Evolutionary conservation across 495 filamentous ascomycete genomes (phyloP), one percentile per base, ranked within the genome.

Genomic region (Hypoxylon cercidicola): DNA sequence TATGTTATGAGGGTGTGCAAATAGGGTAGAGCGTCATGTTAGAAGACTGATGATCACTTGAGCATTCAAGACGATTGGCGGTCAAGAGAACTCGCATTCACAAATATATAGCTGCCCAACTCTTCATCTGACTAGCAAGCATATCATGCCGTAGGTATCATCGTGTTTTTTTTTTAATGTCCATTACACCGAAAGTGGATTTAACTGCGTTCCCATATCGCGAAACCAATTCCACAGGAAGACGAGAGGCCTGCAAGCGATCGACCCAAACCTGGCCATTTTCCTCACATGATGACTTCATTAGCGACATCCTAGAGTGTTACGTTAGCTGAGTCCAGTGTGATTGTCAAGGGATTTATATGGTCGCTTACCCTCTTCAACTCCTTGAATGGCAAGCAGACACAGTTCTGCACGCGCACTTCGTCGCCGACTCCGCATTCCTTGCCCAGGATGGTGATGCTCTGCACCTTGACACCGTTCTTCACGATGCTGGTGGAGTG

Each of bases 391-490:
- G 95, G 95, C 81, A 99, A 77, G 78, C 95, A 97, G 57, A 99
- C 89, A 75, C 95, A 99, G 80, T 99, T 99, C 81, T 97, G 95
- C 67, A 99, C 93, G 53, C 93, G 87, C 25, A 99, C 90, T 74
- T 99, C 95, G 69, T 99, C 95, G 0, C 88, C 93, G 49, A 98
- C 96, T 30, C 81, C 89, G 72, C 96, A 98, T 76, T 99, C 95
- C 82, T 97, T 97, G 72, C 94, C 95, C 64, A 99, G 79, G 66
- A 98, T 99, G 34, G 93, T 97, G 74, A 99, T 97, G 78, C 92
- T 97, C 82, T 99, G 95, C 51, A 99, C 96, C 83, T 97, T 98
- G 77, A 98, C 87, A 30, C 95, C 95, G 64, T 97, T 95, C 86
- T 96, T 97, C 71, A 98, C 80, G 66, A 98, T 93, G 78, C 89